Evolutionary conservation across 805 yeast species (phyloP).

Genomic region (Metschnikowia drakensbergensis): DNA sequence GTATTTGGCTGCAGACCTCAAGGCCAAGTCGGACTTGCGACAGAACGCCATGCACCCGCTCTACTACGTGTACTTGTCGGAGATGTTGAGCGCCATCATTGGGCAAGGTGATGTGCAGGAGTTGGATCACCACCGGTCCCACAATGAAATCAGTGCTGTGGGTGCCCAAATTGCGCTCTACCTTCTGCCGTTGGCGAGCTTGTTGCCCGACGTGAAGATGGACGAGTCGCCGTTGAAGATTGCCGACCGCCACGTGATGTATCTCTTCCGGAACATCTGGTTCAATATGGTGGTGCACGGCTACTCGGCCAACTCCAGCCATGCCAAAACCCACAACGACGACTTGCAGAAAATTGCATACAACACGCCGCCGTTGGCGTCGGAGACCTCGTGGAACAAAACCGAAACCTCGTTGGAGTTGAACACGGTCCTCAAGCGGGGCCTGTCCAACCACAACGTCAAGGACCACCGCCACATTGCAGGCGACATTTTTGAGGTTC

Average conservation of each 20-base stretch:
- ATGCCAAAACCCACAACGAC: slow-evolving; percentile 43
- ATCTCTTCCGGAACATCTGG: slow-evolving; percentile 85
- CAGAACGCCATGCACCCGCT: slow-evolving; percentile 29
- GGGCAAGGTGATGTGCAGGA: slow-evolving; percentile 75
- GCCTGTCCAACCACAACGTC: slow-evolving; percentile 77
- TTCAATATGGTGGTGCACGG: slow-evolving; percentile 92
- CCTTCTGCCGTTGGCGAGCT: slow-evolving; percentile 69
- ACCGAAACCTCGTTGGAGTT: slow-evolving; percentile 90
- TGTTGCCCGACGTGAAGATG: slow-evolving; percentile 55
- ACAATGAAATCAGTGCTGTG: slow-evolving; percentile 62
- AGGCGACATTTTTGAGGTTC: slow-evolving; percentile 47
- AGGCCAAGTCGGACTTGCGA: slow-evolving; percentile 20
- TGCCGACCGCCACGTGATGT: slow-evolving; percentile 47
- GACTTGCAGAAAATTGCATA: slow-evolving; percentile 72
- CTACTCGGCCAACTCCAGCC: slow-evolving; percentile 55
- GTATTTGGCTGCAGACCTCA: slow-evolving; percentile 39
- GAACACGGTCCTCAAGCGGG: slow-evolving; percentile 85
- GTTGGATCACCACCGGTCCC: slow-evolving; percentile 76
- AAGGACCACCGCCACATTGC: slow-evolving; percentile 68
- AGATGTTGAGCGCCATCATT: slow-evolving; percentile 62
- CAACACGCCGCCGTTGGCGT: slow-evolving; percentile 47
- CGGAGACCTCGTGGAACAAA: slow-evolving; percentile 45
- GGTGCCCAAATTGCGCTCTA: slow-evolving; percentile 64
- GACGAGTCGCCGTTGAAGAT: slow-evolving; percentile 41
- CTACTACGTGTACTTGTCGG: slow-evolving; percentile 56